Evolutionary conservation across 192 early-diverging fungal species (phyloP), one percentile per base, ranked within the genome.

Genomic region (Physocladia obscura): DNA sequence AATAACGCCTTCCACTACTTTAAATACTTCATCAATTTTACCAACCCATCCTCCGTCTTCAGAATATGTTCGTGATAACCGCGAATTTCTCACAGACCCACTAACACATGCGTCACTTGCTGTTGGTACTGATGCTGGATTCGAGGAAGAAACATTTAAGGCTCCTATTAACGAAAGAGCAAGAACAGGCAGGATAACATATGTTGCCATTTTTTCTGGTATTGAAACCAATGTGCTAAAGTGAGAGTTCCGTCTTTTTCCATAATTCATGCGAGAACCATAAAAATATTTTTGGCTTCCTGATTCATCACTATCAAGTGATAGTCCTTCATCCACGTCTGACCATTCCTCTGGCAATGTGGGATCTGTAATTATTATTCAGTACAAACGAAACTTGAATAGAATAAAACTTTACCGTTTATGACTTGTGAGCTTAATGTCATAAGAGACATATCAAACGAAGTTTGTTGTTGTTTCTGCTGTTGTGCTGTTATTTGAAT

Each of bases 221-320:
- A 47, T 47, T 21, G 44, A 47, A 47, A 47, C 0, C 15, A 47
- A 21, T 13, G 44, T 47, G 44, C 44, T 47, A 21, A 47, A 47
- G n/a, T 47, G 13, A 17, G 44, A 47, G 13, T 11, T 29, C 62
- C 13, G 22, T 24, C 15, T 48, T 78, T 21, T 21, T 30, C 2
- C 74, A 75, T 19, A 71, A 73, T 39, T 65, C 56, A 34, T 76
- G 51, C 50, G 70, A 73, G 60, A 67, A 73, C 49, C 36, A 17
- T 47, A 21, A 13, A 17, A 21, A 21, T 13, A 47, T 21, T 13
- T 47, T 11, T 47, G 44, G 44, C 11, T n/a, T 11, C 11, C 11
- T 47, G 11, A 13, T 47, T 47, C 44, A n/a, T n/a, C 11, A 47
- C 11, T n/a, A 47, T 47, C 44, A 11, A 13, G 44, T 47, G 11